Percentiles rank a stretch among this genome's conserved stretches.
phyloP scores from a whole-genome alignment of 805 yeast species.

The Saccharomycopsis selenospora region DNA sequence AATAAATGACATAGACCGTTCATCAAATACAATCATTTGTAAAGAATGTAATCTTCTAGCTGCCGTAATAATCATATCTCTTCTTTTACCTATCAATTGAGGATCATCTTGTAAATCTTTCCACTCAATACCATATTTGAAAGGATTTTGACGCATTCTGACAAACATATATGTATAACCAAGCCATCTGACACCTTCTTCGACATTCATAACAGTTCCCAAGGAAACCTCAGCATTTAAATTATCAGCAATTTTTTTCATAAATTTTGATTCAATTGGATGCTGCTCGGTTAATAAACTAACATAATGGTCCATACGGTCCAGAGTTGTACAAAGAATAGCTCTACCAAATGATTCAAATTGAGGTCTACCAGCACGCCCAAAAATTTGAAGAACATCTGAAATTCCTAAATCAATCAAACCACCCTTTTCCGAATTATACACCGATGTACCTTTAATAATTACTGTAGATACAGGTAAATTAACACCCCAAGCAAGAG shows the following conservation, averaged over 20 bases:
- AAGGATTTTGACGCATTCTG: constrained; percentile 90
- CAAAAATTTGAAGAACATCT: constrained; percentile 95
- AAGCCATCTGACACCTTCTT: constrained; percentile 95
- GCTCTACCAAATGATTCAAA: constrained; percentile 91
- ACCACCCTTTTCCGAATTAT: constrained; percentile 93
- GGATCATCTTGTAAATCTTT: constrained; percentile 80
- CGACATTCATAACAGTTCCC: constrained; percentile 91
- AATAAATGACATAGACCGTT: constrained; percentile 66
- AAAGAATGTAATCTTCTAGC: constrained; percentile 77
- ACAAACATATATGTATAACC: constrained; percentile 94
- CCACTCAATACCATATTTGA: constrained; percentile 88
- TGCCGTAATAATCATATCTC: constrained; percentile 69
- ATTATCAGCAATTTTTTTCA: constrained; percentile 78
- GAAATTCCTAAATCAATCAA: constrained; percentile 89
- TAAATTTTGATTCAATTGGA: constrained; percentile 84
- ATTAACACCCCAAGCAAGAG: constrained; percentile 99
- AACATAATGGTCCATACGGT: constrained; percentile 80
- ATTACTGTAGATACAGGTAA: constrained; percentile 97
- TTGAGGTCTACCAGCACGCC: constrained; percentile 99
- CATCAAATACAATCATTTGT: constrained; percentile 93
- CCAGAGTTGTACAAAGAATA: constrained; percentile 76
- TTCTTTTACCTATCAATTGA: constrained; percentile 59
- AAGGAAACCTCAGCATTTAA: constrained; percentile 93
- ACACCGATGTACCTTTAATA: constrained; percentile 93
- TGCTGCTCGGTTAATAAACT: constrained; percentile 86